A percentile compares a stretch with the other conserved stretches of the same genome.
Evolutionary conservation across 371 early-diverging fungal species (phyloP).

Genomic region (Mortierella sp.): DNA sequence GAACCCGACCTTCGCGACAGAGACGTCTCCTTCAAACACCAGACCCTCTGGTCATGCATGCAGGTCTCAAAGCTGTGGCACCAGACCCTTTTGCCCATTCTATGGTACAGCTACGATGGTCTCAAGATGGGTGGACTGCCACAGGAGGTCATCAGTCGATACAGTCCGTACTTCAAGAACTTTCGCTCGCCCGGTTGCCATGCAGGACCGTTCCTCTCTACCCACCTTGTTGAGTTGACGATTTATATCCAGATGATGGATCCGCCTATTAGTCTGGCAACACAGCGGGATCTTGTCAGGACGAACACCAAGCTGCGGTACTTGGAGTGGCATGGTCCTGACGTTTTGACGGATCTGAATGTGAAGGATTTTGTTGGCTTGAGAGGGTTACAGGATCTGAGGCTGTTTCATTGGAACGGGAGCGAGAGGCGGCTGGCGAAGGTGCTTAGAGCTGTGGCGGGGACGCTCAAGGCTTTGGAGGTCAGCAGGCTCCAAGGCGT

Average conservation of each 20-base stretch:
- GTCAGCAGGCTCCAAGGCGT: not conserved
- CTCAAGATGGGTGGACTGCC: not conserved
- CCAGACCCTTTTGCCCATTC: slow-evolving; percentile 1
- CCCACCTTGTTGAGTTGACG: not conserved
- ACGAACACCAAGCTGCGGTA: not conserved
- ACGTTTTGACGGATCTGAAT: not conserved
- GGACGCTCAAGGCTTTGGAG: not conserved
- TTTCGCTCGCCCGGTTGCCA: not conserved
- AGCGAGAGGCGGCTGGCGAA: not conserved
- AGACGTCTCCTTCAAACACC: not conserved
- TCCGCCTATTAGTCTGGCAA: not conserved
- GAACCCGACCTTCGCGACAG: not conserved
- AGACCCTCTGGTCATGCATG: not conserved
- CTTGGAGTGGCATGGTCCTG: not conserved
- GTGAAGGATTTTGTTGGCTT: not conserved
- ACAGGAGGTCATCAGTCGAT: not conserved
- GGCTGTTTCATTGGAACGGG: not conserved
- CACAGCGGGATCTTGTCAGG: not conserved
- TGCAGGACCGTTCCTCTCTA: not conserved
- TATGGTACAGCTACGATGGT: slow-evolving; percentile 3
- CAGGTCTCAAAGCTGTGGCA: slow-evolving; percentile 3
- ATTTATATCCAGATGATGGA: slow-evolving; percentile 8
- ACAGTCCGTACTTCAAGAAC: not conserved
- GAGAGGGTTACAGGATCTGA: not conserved
- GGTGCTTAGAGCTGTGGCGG: not conserved